phyloP scores from a whole-genome alignment of 805 yeast genomes.

The Zygotorulaspora sp. region DNA sequence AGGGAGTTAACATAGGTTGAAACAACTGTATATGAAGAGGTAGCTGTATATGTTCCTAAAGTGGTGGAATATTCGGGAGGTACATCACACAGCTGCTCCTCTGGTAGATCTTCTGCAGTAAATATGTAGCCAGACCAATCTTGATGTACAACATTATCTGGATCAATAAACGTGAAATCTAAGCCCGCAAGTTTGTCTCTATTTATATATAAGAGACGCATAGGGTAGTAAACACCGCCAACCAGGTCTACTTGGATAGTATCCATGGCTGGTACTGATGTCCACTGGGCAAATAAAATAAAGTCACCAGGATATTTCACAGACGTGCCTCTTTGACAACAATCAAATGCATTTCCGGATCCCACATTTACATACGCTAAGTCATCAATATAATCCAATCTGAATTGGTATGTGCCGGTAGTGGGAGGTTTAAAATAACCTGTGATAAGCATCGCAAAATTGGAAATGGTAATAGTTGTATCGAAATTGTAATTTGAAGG shows the following conservation, averaged over 20 bases:
- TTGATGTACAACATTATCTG: slow-evolving; percentile 16
- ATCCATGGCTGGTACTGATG: slow-evolving; percentile 12
- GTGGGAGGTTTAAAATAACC: slow-evolving; percentile 27
- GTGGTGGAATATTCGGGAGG: not conserved
- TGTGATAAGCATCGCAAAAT: slow-evolving; percentile 25
- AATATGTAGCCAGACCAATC: slow-evolving; percentile 19
- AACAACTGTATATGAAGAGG: no score
- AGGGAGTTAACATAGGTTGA: no score
- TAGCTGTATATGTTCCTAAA: no score
- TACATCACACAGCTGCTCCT: not conserved
- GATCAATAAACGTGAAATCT: slow-evolving; percentile 18
- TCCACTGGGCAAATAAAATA: slow-evolving; percentile 10
- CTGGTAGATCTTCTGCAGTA: slow-evolving; percentile 3
- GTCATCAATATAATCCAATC: slow-evolving; percentile 31
- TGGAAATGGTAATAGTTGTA: slow-evolving; percentile 9
- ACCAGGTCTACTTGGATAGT: slow-evolving; percentile 9
- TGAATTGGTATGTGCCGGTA: slow-evolving; percentile 31
- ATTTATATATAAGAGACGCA: slow-evolving; percentile 27
- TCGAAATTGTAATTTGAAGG: slow-evolving; percentile 16
- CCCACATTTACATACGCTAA: slow-evolving; percentile 34
- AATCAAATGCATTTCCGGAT: slow-evolving; percentile 33
- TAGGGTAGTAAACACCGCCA: slow-evolving; percentile 31
- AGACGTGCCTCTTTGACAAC: slow-evolving; percentile 26
- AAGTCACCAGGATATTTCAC: slow-evolving; percentile 9
- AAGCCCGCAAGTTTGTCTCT: slow-evolving; percentile 15